phyloP scores from a whole-genome alignment of 192 early-diverging fungal species.

The Gaertneriomyces sp. region DNA sequence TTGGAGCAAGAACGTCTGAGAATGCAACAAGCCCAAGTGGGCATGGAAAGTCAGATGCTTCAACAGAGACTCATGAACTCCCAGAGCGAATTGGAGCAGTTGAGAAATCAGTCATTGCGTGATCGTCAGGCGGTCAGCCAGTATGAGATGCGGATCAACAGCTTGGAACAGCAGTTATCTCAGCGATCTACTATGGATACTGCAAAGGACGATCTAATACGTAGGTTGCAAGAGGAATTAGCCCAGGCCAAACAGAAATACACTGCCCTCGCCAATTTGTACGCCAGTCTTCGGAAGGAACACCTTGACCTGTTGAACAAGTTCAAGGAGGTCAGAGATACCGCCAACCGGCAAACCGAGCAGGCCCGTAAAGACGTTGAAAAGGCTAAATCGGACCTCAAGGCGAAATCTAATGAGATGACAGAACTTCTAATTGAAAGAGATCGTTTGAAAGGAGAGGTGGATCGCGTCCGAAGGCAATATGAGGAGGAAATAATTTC shows the following conservation, averaged over 20 bases:
- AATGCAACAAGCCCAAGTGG: slow-evolving; percentile 61
- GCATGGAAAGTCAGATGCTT: slow-evolving; percentile 57
- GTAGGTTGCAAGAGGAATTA: slow-evolving; percentile 85
- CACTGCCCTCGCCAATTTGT: slow-evolving; percentile 95
- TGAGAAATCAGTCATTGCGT: slow-evolving; percentile 72
- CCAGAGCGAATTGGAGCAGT: slow-evolving; percentile 75
- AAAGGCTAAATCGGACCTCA: slow-evolving; percentile 48
- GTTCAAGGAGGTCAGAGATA: slow-evolving; percentile 77
- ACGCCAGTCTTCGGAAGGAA: slow-evolving; percentile 92
- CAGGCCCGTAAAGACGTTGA: slow-evolving; percentile 82
- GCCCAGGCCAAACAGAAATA: slow-evolving; percentile 97
- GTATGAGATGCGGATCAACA: slow-evolving; percentile 81
- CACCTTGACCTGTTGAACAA: slow-evolving; percentile 89
- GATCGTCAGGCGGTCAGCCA: slow-evolving; percentile 82
- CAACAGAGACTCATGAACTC: slow-evolving; percentile 47
- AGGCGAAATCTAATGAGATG: slow-evolving; percentile 41
- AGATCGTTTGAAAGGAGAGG: slow-evolving; percentile 76
- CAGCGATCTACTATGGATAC: slow-evolving; percentile 71
- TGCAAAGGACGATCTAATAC: slow-evolving; percentile 82
- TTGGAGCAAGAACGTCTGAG: slow-evolving; percentile 65
- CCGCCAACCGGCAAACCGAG: slow-evolving; percentile 68
- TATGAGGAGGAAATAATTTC: slow-evolving; percentile 81
- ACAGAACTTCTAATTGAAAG: slow-evolving; percentile 90
- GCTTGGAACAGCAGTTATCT: slow-evolving; percentile 78
- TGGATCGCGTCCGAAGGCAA: slow-evolving; percentile 71